These are phyloP conservation scores for Lathyrus sativus DNA, from an alignment of 306 rosid species.

Conservation along the genomic window DNA sequence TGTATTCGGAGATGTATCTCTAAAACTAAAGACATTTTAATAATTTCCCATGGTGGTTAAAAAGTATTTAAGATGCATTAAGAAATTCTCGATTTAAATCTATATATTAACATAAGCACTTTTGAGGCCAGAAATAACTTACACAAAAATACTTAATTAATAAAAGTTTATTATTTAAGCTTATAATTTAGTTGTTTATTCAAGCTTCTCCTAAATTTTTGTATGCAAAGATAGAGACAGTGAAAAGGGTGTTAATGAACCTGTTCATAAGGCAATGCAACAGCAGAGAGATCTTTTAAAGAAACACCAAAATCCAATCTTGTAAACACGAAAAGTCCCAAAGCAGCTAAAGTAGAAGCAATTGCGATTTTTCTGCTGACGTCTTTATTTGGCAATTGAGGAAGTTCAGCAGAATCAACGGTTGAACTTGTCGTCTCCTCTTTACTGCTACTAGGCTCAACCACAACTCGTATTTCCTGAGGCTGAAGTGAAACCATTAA, in stretches of 20 bases:
- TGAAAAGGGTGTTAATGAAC: constrained; percentile 37
- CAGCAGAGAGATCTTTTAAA: constrained; percentile 78
- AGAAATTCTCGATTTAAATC: too few relatives aligned
- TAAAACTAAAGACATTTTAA: too few relatives aligned
- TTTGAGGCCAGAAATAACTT: neutral
- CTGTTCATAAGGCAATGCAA: constrained; percentile 90
- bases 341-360: constrained; percentile 71
- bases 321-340: constrained; percentile 65
- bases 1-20: too few relatives aligned
- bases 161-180: neutral
- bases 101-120: neutral
- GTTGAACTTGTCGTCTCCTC: constrained; percentile 46
- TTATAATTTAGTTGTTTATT: neutral
- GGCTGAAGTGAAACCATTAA: constrained; percentile 39
- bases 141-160: neutral
- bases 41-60: too few relatives aligned
- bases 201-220: neutral
- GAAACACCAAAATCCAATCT: constrained; percentile 94
- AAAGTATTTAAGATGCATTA: too few relatives aligned
- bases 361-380: constrained; percentile 63
- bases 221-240: neutral
- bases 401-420: neutral
- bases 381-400: constrained; percentile 65
- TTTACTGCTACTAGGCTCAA: constrained; percentile 42
- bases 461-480: constrained; percentile 37